A percentile compares a stretch with the other conserved stretches of the same genome.
phyloP scores from a whole-genome alignment of 129 eudicot genomes.

The Oenanthe sinensis region DNA sequence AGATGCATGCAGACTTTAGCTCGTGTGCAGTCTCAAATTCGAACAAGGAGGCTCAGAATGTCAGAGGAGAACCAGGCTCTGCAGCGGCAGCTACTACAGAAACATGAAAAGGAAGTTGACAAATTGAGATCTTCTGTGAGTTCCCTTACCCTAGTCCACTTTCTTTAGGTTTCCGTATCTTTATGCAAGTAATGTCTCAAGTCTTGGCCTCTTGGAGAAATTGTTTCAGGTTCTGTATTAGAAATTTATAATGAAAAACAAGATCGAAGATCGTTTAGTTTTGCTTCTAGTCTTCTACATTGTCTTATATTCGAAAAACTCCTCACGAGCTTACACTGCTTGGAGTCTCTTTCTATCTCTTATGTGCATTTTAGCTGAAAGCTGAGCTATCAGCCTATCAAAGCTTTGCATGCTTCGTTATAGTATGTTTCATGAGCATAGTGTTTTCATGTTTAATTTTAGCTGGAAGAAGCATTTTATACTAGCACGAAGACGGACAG shows the following conservation, averaged over 20 bases:
- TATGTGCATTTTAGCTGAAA: neutral
- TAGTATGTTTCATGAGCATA: neutral
- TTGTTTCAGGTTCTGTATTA: neutral
- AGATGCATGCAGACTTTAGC: constrained; percentile 74
- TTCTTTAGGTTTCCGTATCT: neutral
- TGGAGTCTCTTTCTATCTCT: neutral
- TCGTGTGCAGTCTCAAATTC: constrained; percentile 59
- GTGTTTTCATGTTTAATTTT: neutral
- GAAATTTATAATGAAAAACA: neutral
- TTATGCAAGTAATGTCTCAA: neutral
- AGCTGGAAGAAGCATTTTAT: neutral
- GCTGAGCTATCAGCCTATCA: neutral
- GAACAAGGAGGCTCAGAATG: constrained; percentile 56
- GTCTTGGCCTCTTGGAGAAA: neutral
- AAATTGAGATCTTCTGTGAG: constrained; percentile 39
- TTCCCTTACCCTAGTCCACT: neutral
- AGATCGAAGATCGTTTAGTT: neutral
- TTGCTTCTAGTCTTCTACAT: neutral
- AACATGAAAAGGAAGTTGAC: constrained; percentile 49
- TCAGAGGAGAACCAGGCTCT: constrained; percentile 57
- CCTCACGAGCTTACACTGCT: neutral
- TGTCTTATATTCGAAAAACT: neutral
- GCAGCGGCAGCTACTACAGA: constrained; percentile 42
- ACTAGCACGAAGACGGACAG: neutral
- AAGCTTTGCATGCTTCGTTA: neutral